Evolutionary conservation across 495 filamentous ascomycete genomes (phyloP).

Genomic region (Penicillium antarcticum): DNA sequence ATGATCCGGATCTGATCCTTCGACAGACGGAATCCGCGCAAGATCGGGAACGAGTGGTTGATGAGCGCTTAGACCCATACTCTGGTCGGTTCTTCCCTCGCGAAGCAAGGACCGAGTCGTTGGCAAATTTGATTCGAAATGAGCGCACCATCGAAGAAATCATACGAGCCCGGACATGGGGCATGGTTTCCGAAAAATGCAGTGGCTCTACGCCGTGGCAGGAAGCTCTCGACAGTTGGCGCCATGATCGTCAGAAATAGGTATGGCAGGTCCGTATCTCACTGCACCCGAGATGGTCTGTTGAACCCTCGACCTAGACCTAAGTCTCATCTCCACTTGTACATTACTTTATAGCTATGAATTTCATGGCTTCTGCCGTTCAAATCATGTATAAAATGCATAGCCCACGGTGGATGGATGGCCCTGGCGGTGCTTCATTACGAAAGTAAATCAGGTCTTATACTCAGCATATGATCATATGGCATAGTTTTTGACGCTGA

Average conservation of each 20-base stretch:
- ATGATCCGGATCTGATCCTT: constrained; percentile 75
- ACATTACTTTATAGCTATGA: no score
- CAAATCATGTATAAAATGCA: no score
- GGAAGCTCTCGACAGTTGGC: constrained; percentile 61
- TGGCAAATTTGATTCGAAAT: constrained; percentile 75
- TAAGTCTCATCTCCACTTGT: no score
- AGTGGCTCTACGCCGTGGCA: constrained; percentile 59
- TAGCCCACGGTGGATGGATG: no score
- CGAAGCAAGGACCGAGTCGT: constrained; percentile 77
- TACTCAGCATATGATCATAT: no score
- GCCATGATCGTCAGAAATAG: constrained; percentile 34
- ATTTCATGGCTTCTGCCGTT: no score
- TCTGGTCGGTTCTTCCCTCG: constrained; percentile 78
- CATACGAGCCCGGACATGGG: constrained; percentile 79
- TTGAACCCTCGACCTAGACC: no score
- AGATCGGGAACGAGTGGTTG: constrained; percentile 71
- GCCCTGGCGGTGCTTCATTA: no score
- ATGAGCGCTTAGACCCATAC: constrained; percentile 93
- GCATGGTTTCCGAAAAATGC: constrained; percentile 75
- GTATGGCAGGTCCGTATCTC: neutral
- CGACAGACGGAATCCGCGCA: constrained; percentile 66
- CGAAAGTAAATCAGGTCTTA: no score
- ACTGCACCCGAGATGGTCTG: neutral
- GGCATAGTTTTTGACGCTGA: no score
- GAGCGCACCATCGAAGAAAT: constrained; percentile 87